Evolutionary conservation across 371 early-diverging fungal genomes (phyloP).

Genomic region (Smittium culicis): DNA sequence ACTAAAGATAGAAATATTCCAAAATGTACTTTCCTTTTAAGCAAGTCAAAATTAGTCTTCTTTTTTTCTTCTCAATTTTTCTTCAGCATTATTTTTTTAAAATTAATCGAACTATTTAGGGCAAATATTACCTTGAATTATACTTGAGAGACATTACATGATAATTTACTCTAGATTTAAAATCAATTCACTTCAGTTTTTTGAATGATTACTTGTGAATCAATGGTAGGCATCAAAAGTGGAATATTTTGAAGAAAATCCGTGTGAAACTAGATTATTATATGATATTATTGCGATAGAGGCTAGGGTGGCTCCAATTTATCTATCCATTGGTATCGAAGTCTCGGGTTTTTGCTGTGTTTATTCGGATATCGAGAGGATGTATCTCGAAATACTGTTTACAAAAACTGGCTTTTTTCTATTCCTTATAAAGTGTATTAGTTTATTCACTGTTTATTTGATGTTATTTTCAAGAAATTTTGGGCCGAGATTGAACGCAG

Average conservation of each 20-base stretch:
- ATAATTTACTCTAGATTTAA: not conserved
- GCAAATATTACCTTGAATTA: not conserved
- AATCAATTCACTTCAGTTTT: not conserved
- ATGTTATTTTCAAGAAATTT: not conserved
- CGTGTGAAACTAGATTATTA: not conserved
- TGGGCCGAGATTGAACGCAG: not conserved
- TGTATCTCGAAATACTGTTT: not conserved
- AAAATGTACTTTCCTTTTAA: too few relatives aligned
- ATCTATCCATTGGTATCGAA: not conserved
- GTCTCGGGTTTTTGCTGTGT: not conserved
- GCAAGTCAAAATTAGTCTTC: too few relatives aligned
- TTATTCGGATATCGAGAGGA: not conserved
- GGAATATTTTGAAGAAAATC: not conserved
- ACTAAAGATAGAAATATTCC: too few relatives aligned
- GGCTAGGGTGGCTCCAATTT: not conserved
- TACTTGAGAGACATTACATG: not conserved
- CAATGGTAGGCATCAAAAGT: not conserved
- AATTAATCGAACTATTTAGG: not conserved
- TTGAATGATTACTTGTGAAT: not conserved
- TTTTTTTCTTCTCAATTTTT: too few relatives aligned
- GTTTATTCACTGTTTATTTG: not conserved
- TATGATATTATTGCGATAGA: not conserved
- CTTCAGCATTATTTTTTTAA: not conserved
- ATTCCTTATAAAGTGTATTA: not conserved
- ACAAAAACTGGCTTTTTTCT: not conserved